Percentiles rank a stretch among this genome's conserved stretches.
Evolutionary conservation across 305 asterid genomes (phyloP).

Genomic region (Rubia occidens): DNA sequence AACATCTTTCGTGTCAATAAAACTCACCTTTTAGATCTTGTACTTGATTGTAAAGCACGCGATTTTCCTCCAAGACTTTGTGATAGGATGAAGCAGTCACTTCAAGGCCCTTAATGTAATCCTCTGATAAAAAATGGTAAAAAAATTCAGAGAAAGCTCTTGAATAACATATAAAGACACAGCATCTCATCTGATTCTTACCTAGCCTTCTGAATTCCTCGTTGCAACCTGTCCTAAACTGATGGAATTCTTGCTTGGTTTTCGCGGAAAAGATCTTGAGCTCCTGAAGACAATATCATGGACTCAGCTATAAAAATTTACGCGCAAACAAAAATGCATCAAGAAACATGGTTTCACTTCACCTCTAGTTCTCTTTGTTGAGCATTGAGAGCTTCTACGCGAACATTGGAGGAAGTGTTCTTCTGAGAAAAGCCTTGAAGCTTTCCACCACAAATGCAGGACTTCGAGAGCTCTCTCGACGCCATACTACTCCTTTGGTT

Average conservation of each 20-base stretch:
- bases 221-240: constrained; percentile 49
- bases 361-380: constrained; percentile 73
- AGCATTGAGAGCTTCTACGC: constrained; percentile 41
- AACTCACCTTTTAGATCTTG: constrained; percentile 78
- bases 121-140: constrained; percentile 29
- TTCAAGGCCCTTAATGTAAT: constrained; percentile 63
- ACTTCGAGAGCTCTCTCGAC: constrained; percentile 45
- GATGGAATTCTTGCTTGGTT: constrained; percentile 47
- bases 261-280: constrained; percentile 48
- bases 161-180: neutral
- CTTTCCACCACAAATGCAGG: constrained; percentile 69
- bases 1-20: constrained; percentile 14
- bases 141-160: neutral
- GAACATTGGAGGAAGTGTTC: constrained; percentile 25
- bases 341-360: constrained; percentile 28
- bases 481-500: constrained; percentile 48
- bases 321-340: neutral
- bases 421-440: constrained; percentile 19
- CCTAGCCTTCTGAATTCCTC: constrained; percentile 58
- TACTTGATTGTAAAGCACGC: constrained; percentile 77
- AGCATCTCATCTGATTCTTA: constrained; percentile 24
- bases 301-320: neutral
- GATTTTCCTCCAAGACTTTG: constrained; percentile 78
- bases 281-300: constrained; percentile 35
- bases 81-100: constrained; percentile 68